Base-by-base conservation (phyloP, 805 yeast genomes). In the Candida xiaguanensis region DNA sequence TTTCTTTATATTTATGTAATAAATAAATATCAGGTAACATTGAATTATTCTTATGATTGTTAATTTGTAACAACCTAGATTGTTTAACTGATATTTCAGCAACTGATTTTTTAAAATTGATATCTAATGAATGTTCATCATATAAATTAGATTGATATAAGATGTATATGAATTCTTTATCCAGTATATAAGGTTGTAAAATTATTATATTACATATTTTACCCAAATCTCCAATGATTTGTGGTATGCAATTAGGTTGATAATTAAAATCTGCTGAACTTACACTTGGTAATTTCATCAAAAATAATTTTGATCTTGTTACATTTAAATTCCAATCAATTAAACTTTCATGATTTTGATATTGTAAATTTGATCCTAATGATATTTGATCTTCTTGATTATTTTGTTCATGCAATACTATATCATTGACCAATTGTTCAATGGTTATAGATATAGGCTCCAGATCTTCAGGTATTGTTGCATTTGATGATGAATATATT, bases 261-360 rank as follows among this genome's bases (percentile, higher is more conserved):
- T 67, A 66, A 23, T 42, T 50, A 32, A 63, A 56, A 38, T 62
- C 65, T 12, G 60, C 55, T 1, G 68, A 57, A 1, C 67, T 56
- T 13, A 67, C 56, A 49, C 53, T 47, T 9, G 74, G 74, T 47
- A 68, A 46, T 36, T 54, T 62, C 3, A 60, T 62, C 25, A 73
- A 50, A 34, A 74, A 64, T 26, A 74, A 58, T 44, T 72, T 63
- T 36, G 75, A 70, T 34, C 80, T 53, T 13, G 77, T 66, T 31
- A 74, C 70, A 46, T 74, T 74, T 36, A 74, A 57, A 48, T 73
- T 73, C 79, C 79, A 74, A 49, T 74, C 79, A 9, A 74, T 61
- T 11, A 74, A 52, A 13, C 62, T 53, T 45, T 72, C 76, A 8
- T 51, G 51, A 41, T 60, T 55, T 42, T 68, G 73, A 47, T 65